Conservation (phyloP, 306 rosid genomes). For the Rosa chinensis region DNA sequence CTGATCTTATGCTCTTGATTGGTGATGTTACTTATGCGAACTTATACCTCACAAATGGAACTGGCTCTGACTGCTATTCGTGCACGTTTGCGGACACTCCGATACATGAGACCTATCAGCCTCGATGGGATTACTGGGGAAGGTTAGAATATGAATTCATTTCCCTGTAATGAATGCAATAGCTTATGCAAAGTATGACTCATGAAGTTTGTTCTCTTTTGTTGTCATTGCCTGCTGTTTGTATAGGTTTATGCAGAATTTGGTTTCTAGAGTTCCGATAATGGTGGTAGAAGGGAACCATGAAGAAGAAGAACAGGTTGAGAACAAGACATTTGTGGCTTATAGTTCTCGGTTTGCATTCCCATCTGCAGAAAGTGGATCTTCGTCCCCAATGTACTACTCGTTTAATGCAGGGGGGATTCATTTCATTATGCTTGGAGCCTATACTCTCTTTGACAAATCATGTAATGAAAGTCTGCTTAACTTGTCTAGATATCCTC, state of each 20-base stretch:
- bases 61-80: conserved; percentile 76
- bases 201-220: conserved; percentile 15
- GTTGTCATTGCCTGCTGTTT: conserved; percentile 19
- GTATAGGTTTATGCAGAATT: conserved; percentile 79
- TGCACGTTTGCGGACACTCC: conserved; percentile 71
- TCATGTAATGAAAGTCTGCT: conserved; percentile 37
- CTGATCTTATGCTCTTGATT: conserved; percentile 71
- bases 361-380: conserved; percentile 84
- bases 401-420: conserved; percentile 86
- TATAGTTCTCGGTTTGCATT: conserved; percentile 90
- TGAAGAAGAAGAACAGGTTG: conserved; percentile 69
- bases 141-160: conserved; percentile 38
- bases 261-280: conserved; percentile 70
- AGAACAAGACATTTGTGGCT: conserved; percentile 54
- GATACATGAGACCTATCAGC: conserved; percentile 86
- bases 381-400: conserved; percentile 71
- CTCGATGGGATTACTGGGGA: conserved; percentile 96
- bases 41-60: conserved; percentile 79
- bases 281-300: conserved; percentile 95
- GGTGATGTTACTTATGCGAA: conserved; percentile 84
- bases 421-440: conserved; percentile 91
- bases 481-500: not conserved
- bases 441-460: conserved; percentile 54
- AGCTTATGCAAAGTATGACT: conserved; percentile 1
- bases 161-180: not conserved